Evolutionary conservation across 495 filamentous ascomycete genomes (phyloP).

Genomic region (Trichocladium uniseriatum): DNA sequence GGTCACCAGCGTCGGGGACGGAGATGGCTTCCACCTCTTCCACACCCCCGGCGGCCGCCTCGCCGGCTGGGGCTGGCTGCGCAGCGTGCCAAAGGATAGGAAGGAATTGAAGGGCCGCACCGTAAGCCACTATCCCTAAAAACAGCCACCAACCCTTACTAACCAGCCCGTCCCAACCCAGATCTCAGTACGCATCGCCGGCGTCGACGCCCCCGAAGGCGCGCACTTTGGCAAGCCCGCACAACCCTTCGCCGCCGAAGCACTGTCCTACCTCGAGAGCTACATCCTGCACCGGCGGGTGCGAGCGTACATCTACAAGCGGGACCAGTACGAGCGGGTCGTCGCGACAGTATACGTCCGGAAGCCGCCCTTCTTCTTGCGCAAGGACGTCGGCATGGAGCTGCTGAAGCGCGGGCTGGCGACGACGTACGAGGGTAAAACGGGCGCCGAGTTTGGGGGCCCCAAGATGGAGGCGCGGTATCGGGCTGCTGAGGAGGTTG

Average conservation of each 20-base stretch:
- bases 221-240: constrained; percentile 84
- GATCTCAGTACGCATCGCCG: constrained; percentile 82
- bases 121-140: constrained; percentile 37
- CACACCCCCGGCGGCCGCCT: constrained; percentile 86
- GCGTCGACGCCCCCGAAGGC: constrained; percentile 84
- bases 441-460: constrained; percentile 77
- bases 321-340: constrained; percentile 86
- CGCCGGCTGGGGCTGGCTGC: constrained; percentile 85
- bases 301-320: constrained; percentile 66
- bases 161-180: constrained; percentile 16
- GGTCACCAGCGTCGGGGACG: constrained; percentile 93
- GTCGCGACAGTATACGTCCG: constrained; percentile 80
- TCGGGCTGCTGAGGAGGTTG: constrained; percentile 57
- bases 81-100: constrained; percentile 58
- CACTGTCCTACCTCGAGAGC: constrained; percentile 62
- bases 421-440: constrained; percentile 86
- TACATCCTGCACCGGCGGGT: constrained; percentile 69
- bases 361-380: constrained; percentile 47
- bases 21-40: constrained; percentile 86
- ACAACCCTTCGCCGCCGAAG: constrained; percentile 75
- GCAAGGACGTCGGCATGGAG: constrained; percentile 75
- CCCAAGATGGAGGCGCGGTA: constrained; percentile 50
- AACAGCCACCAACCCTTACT: background rate
- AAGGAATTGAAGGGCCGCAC: constrained; percentile 66
- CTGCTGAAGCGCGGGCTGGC: constrained; percentile 80